Conservation (phyloP, 345 rosid genomes). For the Firmiana major region DNA sequence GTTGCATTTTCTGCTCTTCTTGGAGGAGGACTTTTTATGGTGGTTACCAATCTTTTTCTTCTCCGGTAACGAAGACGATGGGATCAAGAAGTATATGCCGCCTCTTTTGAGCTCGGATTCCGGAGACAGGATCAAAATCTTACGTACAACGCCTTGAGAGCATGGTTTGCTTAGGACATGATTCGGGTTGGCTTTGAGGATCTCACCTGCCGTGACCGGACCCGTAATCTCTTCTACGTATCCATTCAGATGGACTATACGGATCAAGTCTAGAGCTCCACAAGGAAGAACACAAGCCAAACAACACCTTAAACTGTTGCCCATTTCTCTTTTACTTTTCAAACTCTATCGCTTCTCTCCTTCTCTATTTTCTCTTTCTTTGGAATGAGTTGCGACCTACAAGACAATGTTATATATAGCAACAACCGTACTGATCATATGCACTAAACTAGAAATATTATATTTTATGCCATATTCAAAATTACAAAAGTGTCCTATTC, state of each 20-base stretch:
- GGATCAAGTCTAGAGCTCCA: conserved; percentile 92
- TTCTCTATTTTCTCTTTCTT: not conserved
- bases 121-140: conserved; percentile 73
- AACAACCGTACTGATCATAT: conserved; percentile 14
- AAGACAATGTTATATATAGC: conserved; percentile 26
- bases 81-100: conserved; percentile 84
- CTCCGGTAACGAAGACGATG: conserved; percentile 52
- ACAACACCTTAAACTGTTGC: conserved; percentile 86
- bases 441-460: not conserved
- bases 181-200: conserved; percentile 73
- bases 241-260: conserved; percentile 88
- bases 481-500: conserved; percentile 15
- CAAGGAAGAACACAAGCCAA: conserved; percentile 94
- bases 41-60: conserved; percentile 28
- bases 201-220: conserved; percentile 75
- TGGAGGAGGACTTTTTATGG: conserved; percentile 18
- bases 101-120: conserved; percentile 91
- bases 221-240: conserved; percentile 71
- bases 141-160: conserved; percentile 72
- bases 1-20: conserved; percentile 17
- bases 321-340: conserved; percentile 37
- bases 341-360: not conserved
- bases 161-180: conserved; percentile 82
- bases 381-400: conserved; percentile 6
- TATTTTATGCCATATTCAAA: not conserved